Conservation (phyloP, 352 stramenopile species). For the Phytophthora nicotianae region DNA sequence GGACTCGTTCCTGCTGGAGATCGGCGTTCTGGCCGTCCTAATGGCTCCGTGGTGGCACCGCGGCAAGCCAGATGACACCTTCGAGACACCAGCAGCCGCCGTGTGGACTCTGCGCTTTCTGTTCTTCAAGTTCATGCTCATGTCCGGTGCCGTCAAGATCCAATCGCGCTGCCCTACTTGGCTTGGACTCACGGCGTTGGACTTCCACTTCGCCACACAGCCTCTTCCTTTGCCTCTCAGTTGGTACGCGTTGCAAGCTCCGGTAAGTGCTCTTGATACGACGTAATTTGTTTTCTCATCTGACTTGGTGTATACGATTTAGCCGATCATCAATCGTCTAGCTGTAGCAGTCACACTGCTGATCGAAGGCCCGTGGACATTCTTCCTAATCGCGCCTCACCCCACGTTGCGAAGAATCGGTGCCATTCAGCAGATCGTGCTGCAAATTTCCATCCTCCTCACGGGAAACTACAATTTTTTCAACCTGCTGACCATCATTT, state of each 20-base stretch:
- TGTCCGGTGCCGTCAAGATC: conserved; percentile 92
- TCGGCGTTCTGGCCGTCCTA: conserved; percentile 71
- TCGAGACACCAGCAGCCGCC: conserved; percentile 36
- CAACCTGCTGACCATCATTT: conserved; percentile 88
- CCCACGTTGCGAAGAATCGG: conserved; percentile 55
- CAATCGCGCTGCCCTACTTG: conserved; percentile 91
- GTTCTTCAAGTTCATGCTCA: conserved; percentile 95
- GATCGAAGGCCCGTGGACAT: conserved; percentile 87
- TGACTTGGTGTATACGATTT: conserved; percentile 14
- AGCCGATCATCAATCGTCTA: conserved; percentile 77
- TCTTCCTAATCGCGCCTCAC: conserved; percentile 85
- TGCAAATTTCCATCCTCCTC: conserved; percentile 88
- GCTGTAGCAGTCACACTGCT: conserved; percentile 85
- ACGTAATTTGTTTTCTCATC: not conserved
- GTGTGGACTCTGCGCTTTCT: conserved; percentile 86
- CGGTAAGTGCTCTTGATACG: conserved; percentile 36
- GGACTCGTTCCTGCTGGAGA: conserved; percentile 92
- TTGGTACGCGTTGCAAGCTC: conserved; percentile 88
- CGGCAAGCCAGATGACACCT: conserved; percentile 10
- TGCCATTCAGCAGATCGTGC: conserved; percentile 63
- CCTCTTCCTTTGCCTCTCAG: conserved; percentile 78
- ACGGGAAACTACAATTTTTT: conserved; percentile 96
- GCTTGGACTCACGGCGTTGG: conserved; percentile 87
- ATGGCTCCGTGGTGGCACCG: conserved; percentile 47
- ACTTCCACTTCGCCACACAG: conserved; percentile 93